Evolutionary conservation across 192 early-diverging fungal species (phyloP), one percentile per base, ranked within the genome.

Genomic region (Backusella tarrabulga): DNA sequence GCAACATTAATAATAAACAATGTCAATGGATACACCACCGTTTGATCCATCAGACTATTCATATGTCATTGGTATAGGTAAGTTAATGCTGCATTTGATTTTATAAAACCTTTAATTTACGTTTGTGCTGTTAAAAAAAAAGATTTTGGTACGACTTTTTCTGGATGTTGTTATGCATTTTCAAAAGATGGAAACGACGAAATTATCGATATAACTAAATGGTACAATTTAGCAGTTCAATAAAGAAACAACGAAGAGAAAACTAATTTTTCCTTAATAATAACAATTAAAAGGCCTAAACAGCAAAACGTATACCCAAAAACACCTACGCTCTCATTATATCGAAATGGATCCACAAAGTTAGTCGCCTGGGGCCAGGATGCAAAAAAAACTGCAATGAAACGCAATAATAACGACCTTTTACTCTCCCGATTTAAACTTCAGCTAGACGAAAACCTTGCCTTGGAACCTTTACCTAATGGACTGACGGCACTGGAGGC

Each of bases 361-460:
- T 72, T 86, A 17, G 66, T 85, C 1, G 85, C 85, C 38, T 86
- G 85, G 85, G 85, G 85, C 26, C 84, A 86, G 35, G 56, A 78
- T 15, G 85, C 85, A 50, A 79, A 82, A 34, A 34, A 77, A 15
- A 75, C 81, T 15, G 79, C 84, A 11, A 80, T 77, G 19, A 80
- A 81, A 67, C 85, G 83, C 3, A 84, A 84, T 21, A 84, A 69
- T 68, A 76, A 80, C 36, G 82, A 84, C 72, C 77, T 77, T 44
- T 73, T 84, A 1, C 77, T 86, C 19, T 75, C 81, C 15, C 82
- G 84, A 46, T 87, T 87, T 46, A 88, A 88, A 44, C 77, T 88
- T 4, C 81, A 86, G 66, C 79, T 88, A 34, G 87, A 84, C 71
- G 82, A 83, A 44, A 82, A 84, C 11, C 72, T 84, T n/a, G 81